A percentile compares a stretch with the other conserved stretches of the same genome.
These are phyloP conservation scores for Pythium sp. DNA, from an alignment of 352 stramenopile genomes.

Conservation along the genomic window DNA sequence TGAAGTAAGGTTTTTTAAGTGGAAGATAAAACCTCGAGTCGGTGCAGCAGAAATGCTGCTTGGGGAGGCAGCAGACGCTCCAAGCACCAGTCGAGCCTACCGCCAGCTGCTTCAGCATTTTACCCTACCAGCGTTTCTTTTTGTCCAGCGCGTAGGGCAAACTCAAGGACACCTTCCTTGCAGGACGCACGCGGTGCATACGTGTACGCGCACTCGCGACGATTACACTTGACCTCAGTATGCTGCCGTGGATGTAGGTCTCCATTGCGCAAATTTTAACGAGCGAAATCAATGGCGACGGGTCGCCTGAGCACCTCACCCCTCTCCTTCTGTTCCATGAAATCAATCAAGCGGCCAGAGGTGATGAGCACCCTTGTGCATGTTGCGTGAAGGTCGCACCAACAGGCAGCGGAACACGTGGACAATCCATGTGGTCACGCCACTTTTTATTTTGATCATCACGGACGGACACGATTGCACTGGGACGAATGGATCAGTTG, in stretches of 20 bases:
- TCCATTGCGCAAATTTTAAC: slow-evolving; percentile 1
- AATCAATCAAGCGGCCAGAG: slow-evolving; percentile 3
- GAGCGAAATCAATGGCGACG: slow-evolving; percentile 4
- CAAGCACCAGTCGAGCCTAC: not conserved
- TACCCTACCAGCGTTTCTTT: not conserved
- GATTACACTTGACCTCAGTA: not conserved
- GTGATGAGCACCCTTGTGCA: not conserved
- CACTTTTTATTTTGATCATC: not conserved
- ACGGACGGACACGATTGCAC: not conserved
- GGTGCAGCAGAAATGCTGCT: not conserved
- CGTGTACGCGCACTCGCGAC: not conserved
- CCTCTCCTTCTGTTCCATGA: slow-evolving; percentile 3
- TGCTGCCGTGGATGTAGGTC: not conserved
- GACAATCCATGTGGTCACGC: not conserved
- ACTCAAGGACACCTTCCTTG: too few species aligned
- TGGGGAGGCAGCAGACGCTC: slow-evolving; percentile 1
- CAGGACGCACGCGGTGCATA: not conserved
- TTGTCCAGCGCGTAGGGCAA: not conserved
- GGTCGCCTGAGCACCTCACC: not conserved
- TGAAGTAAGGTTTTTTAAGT: not conserved
- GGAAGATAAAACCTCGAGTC: not conserved
- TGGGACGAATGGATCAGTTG: not conserved
- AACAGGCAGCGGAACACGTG: not conserved
- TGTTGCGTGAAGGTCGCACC: slow-evolving; percentile 2
- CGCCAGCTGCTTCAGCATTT: not conserved